Evolutionary conservation across 2,329 filamentous ascomycete genomes (phyloP).

Genomic region (Colletotrichum acutatum): DNA sequence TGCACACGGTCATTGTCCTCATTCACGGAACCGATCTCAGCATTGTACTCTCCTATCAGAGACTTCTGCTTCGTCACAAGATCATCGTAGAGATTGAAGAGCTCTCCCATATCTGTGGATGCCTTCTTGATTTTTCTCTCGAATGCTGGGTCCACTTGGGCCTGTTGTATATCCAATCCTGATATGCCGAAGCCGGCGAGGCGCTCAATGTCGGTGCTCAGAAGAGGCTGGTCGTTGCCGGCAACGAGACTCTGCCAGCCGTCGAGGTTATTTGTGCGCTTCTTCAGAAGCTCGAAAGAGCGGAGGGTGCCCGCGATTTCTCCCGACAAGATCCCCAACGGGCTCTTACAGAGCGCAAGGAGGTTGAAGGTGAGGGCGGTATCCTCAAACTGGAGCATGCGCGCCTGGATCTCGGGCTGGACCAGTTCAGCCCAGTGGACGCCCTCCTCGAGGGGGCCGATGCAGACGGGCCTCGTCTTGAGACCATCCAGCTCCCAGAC

Average conservation of each 20-base stretch:
- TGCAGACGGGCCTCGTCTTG: constrained; percentile 73
- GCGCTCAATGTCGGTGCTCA: constrained; percentile 37
- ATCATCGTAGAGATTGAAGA: constrained; percentile 49
- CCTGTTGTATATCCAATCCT: constrained; percentile 39
- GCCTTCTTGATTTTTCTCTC: constrained; percentile 18
- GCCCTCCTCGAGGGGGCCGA: constrained; percentile 58
- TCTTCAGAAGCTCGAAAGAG: constrained; percentile 50
- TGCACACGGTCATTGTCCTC: constrained; percentile 64
- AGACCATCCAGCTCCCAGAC: constrained; percentile 94
- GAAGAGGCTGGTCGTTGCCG: constrained; percentile 36
- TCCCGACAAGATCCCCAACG: constrained; percentile 61
- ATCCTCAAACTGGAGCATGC: constrained; percentile 75
- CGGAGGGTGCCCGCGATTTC: constrained; percentile 57
- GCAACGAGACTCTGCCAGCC: constrained; percentile 15
- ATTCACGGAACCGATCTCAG: constrained; percentile 57
- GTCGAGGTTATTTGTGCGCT: constrained; percentile 46
- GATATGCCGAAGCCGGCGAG: constrained; percentile 46
- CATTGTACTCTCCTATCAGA: constrained; percentile 57
- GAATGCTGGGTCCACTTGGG: constrained; percentile 30
- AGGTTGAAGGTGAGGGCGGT: constrained; percentile 80
- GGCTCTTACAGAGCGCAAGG: constrained; percentile 77
- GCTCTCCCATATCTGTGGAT: constrained; percentile 37
- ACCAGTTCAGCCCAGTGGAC: constrained; percentile 75
- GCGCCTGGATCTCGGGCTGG: constrained; percentile 70
- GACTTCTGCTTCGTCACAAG: constrained; percentile 54